Evolutionary conservation across 2,329 filamentous ascomycete genomes (phyloP), one percentile per base, ranked within the genome.

Genomic region (Tolypocladium guangdongense): DNA sequence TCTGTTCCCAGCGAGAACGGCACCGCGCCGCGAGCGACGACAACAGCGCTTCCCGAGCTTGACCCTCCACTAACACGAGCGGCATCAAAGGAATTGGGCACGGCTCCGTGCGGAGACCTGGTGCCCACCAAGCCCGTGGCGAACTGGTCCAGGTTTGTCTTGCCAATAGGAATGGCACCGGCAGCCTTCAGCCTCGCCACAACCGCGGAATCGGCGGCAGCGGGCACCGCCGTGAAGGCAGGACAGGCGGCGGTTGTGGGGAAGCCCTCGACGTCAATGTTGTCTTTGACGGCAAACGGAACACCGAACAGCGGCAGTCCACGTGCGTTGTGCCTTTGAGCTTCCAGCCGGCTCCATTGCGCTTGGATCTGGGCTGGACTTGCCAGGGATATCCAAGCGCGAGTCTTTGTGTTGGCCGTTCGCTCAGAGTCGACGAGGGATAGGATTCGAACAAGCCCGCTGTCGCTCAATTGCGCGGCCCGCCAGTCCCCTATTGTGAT

Each of bases 111-210:
- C 0, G 81, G 80, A 3, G 78, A 82, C 35, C 82, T 74, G 10
- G 78, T 81, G 10, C 82, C 82, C 7, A 78, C 79, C 4, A 85
- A 71, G 0, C 82, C 82, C 1, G 82, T 84, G 1, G 81, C 82
- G 7, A 85, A 74, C 59, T 85, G 81, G 56, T 85, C 82, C 50
- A 85, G 70, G 57, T 78, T 80, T 4, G 75, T 75, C 59, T 84
- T 84, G 10, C 81, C 82, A 33, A 84, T 68, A 35, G 80, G 72
- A 2, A 84, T 66, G 1, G 77, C 82, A 0, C 81, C 81, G 8
- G 77, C 74, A 0, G 71, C 68, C 24, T 78, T 71, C 18, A 82
- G 65, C 27, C 68, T 73, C 7, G 75, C 64, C 10, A 81, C 72
- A 2, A 80, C 74, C 1, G 69, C 66, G 0, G 78, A 73, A 38